Evolutionary conservation across 2,329 filamentous ascomycete genomes (phyloP).

Genomic region (Lasiodiplodia gonubiensis): DNA sequence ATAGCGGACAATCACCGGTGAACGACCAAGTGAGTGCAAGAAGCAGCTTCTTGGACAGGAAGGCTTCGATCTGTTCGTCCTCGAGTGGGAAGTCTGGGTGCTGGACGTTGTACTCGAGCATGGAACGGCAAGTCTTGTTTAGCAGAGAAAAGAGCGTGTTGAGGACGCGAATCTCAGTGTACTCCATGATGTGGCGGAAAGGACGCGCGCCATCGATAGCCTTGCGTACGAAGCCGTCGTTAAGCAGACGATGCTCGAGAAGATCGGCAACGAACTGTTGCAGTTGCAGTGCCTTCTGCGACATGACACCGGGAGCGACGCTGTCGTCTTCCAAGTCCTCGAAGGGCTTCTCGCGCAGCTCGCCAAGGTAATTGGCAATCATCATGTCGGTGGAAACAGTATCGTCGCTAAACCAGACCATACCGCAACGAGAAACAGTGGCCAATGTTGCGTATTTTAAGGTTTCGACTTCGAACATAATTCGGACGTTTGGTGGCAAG

Average conservation of each 20-base stretch:
- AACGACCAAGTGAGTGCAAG: slow-evolving; percentile 94
- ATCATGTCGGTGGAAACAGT: slow-evolving; percentile 93
- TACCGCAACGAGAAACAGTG: slow-evolving; percentile 99
- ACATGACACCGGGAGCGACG: slow-evolving; percentile 61
- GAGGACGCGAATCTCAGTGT: slow-evolving; percentile 86
- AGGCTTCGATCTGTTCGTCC: slow-evolving; percentile 85
- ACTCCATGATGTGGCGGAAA: slow-evolving; percentile 98
- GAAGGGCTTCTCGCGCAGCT: slow-evolving; percentile 80
- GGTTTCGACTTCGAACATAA: slow-evolving; percentile 99
- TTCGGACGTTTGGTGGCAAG: slow-evolving; percentile 89
- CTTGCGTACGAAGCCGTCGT: slow-evolving; percentile 79
- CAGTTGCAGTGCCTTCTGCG: slow-evolving; percentile 72
- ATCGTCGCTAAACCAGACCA: slow-evolving; percentile 99
- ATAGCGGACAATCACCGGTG: slow-evolving; percentile 89
- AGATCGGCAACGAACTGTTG: slow-evolving; percentile 82
- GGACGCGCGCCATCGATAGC: slow-evolving; percentile 75
- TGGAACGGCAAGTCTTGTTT: slow-evolving; percentile 89
- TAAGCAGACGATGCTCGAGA: slow-evolving; percentile 74
- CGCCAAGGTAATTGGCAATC: slow-evolving; percentile 87
- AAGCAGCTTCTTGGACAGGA: slow-evolving; percentile 90
- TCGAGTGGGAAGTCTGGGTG: slow-evolving; percentile 94
- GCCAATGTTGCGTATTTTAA: slow-evolving; percentile 96
- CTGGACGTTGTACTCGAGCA: slow-evolving; percentile 94
- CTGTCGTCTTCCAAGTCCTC: slow-evolving; percentile 95
- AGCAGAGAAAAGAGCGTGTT: slow-evolving; percentile 93